Evolutionary conservation across 306 rosid species (phyloP), one percentile per base, ranked within the genome.

Genomic region (Casuarina equisetifolia): DNA sequence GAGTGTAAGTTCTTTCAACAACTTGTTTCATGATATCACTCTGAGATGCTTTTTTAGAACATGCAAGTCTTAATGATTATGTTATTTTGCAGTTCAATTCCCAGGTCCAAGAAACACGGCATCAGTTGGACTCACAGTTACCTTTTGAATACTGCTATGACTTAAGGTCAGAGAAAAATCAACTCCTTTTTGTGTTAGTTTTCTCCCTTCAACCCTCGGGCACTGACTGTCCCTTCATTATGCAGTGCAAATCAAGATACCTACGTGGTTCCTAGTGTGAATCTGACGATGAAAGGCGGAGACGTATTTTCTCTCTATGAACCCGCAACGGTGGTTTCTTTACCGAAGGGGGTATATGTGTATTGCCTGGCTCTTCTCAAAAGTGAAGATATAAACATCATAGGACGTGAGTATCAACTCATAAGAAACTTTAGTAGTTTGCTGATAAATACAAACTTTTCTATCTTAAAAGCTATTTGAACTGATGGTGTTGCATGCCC

Each of bases 71-170:
- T 42, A 16, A 70, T 35, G 51, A 44, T 44, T 17, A 6, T 61
- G 3, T 81, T 66, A 3, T 72, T 82, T 80, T 84, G 84, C 91
- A 96, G 98, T 91, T 96, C 76, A 67, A 85, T 80, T 80, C 86
- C 8, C 36, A 43, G 50, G 74, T 82, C 49, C 55, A 82, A 48
- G 82, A 82, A 54, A 82, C 66, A 45, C 87, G 87, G 54, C 72
- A 25, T 64, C 4, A 82, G 61, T 17, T 70, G 57, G 40, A 15
- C 76, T 15, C 85, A 4, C 25, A 16, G 48, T 63, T 86, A 48
- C 97, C 96, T 42, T 96, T 92, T 79, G 97, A 96, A 55, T 91
- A 83, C 77, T 96, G 99, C 76, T 96, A 96, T 73, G 81, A 81
- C 71, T 19, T 79, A 38, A 86, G 91, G 98, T 86, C 35, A 79